Base-by-base conservation (phyloP, 257 asterid genomes). In the Penstemon eatonii region DNA sequence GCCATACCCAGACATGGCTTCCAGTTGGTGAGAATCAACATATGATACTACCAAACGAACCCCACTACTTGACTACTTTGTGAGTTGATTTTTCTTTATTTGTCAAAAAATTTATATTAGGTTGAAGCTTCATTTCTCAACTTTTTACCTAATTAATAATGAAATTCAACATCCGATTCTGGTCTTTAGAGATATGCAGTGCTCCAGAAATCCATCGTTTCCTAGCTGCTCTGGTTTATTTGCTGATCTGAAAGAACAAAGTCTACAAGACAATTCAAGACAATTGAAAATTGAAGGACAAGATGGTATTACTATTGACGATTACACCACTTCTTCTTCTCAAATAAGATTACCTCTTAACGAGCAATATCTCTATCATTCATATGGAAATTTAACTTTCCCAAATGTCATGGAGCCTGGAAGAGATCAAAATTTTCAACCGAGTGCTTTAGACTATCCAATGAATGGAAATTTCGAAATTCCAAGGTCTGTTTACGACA, bases 241-340 rank as follows among this genome's bases (percentile, higher is more conserved):
- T 56, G 68, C 70, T 45, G 76, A 72, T 4, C 73, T 80, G 65
- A 83, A 80, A 65, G 87, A 78, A 41, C 70, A 80, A 8, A 82
- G 80, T 12, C 67, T 86, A 9, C 33, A 25, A 25, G 86, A 83
- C 55, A 76, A 19, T 62, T 65, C 88, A 12, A 85, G 84, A 62
- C 82, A 72, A 56, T 4, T 70, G 52, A 76, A 78, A 73, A 76
- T 66, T 4, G 80, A 80, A 6, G 70, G 84, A 53, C 82, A 79
- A 45, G 93, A 89, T 55, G 82, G 82, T 6, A 73, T 80, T 69
- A 82, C 85, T 12, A 56, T 84, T 18, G 86, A 89, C 4, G 96
- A 89, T 79, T 82, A 80, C 56, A 74, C 80, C 2, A 82, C 80
- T 64, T 78, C 86, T 64, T 78, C 86, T 66, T 45, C 82, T 59